Evolutionary conservation across 1,284 basidiomycete genomes (phyloP), one percentile per base, ranked within the genome.

Genomic region (Tetrapyrgos nigripes): DNA sequence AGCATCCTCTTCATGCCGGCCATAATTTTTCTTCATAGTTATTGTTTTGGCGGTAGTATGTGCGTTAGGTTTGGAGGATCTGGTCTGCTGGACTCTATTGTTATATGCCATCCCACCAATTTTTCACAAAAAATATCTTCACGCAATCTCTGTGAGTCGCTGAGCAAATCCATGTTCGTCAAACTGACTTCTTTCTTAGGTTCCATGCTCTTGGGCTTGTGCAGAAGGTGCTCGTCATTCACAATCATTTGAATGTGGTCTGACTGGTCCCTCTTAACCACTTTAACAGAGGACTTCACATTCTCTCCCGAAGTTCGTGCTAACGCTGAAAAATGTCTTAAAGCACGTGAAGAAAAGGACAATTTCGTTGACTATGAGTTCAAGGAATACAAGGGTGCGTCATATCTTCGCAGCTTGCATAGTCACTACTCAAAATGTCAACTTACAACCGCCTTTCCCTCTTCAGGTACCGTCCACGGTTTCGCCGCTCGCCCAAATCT

Each of bases 41-140:
- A 86, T 70, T 90, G 89, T 67, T 88, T 79, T 61, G 89, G 89
- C 6, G 89, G 83, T 9, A 57, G 74, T 4, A 67, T 77, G 1
- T 74, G 72, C 23, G 69, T 79, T 40, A 73, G 79, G 4, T 62
- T 86, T 8, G 83, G 76, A 3, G 61, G 70, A 0, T 77, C 73
- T 3, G 73, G 72, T 35, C 63, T 78, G 8, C 67, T 88, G 21
- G 66, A 83, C 50, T 80, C 78, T 47, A 72, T 82, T 2, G 82
- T 89, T 17, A 76, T 88, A 29, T 78, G 74, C 52, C 89, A 91
- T 68, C 89, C 89, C 2, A 81, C 77, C 0, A 63, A 61, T 2
- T 73, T 81, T 55, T 73, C 70, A 1, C 35, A 76, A 17, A 69
- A 73, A n/a, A 1, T 66, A 82, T 43, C 73, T 82, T 5, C 69